These are phyloP conservation scores for Aspergillus bertholletiae DNA, from an alignment of 495 filamentous ascomycete species.

Conservation along the genomic window DNA sequence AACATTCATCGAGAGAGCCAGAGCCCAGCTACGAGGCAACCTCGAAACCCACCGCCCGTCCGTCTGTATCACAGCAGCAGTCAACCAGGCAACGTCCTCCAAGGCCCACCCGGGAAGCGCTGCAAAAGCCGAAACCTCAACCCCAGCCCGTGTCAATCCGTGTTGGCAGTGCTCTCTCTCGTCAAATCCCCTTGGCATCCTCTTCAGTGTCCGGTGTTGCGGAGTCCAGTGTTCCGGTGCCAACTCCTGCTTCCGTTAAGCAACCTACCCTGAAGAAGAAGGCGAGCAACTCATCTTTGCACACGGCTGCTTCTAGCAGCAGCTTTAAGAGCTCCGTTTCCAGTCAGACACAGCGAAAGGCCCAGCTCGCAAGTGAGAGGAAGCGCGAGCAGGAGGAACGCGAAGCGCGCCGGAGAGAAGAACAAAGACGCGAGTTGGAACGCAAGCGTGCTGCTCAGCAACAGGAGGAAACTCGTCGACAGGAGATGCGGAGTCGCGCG, in stretches of 20 bases:
- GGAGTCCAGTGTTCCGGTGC: slow-evolving; percentile 51
- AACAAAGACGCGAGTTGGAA: slow-evolving; percentile 73
- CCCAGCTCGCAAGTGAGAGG: slow-evolving; percentile 65
- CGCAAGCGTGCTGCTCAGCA: slow-evolving; percentile 63
- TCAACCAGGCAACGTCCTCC: slow-evolving; percentile 54
- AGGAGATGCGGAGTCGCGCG: slow-evolving; percentile 44
- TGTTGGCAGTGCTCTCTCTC: slow-evolving; percentile 65
- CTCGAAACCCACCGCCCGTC: slow-evolving; percentile 41
- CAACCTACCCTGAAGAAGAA: slow-evolving; percentile 54
- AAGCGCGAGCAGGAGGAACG: slow-evolving; percentile 78
- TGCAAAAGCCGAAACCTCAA: slow-evolving; percentile 66
- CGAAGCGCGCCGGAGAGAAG: slow-evolving; percentile 71
- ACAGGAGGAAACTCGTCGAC: slow-evolving; percentile 46
- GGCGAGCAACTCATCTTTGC: slow-evolving; percentile 64
- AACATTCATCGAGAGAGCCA: slow-evolving; percentile 41
- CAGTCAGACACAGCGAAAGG: slow-evolving; percentile 50
- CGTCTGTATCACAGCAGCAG: slow-evolving; percentile 45
- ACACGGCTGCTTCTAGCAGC: slow-evolving; percentile 58
- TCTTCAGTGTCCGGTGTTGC: slow-evolving; percentile 55
- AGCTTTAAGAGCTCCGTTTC: slow-evolving; percentile 69
- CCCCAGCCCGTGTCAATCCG: slow-evolving; percentile 77
- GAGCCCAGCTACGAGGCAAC: slow-evolving; percentile 33
- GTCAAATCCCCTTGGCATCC: slow-evolving; percentile 63
- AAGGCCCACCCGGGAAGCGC: slow-evolving; percentile 66
- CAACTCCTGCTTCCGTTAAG: slow-evolving; percentile 45